Evolutionary conservation across 1,284 basidiomycete species (phyloP), one percentile per base, ranked within the genome.

Genomic region (Irpex sp.): DNA sequence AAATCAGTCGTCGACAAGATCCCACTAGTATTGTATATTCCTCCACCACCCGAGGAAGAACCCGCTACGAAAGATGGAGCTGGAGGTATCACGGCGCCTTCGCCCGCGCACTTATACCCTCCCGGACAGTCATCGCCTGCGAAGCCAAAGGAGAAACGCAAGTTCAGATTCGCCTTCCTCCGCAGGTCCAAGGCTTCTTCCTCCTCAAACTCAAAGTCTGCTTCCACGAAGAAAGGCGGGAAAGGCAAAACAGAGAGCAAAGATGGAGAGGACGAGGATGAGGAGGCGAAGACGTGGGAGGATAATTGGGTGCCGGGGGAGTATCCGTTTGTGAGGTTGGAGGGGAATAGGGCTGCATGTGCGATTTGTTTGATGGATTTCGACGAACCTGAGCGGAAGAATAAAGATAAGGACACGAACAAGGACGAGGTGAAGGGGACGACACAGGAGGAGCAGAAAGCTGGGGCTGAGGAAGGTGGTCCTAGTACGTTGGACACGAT

Each of bases 331-430:
- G 84, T 93, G 47, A 78, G 88, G 51, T 80, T 93, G 37, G 89
- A 91, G 68, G 87, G 85, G 17, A 91, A 93, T 70, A 86, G 91
- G 56, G 92, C 92, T 5, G 84, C 87, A 11, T 93, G 91, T 74
- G 89, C 90, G 36, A 91, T 93, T 63, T 93, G 92, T 73, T 75
- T 93, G 68, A 82, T 88, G 82, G 92, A 93, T 72, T 93, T 92
- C 66, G 89, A 89, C 68, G 88, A 88, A 72, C 91, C 91, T 11
- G 75, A 73, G 63, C 62, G 40, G 66, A 61, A 38, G 72, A 62
- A 61, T 60, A 62, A 44, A 8, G 49, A 51, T 31, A 65, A 67
- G 19, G 61, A 52, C 21, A 26, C 21, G 21, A 26, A 26, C 21
- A 26, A 26, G 21, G 21, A 26, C 21, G 21, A 40, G 62, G 67